Evolutionary conservation across 345 rosid genomes (phyloP), one percentile per base, ranked within the genome.

Genomic region (Eucalyptus microcorys): DNA sequence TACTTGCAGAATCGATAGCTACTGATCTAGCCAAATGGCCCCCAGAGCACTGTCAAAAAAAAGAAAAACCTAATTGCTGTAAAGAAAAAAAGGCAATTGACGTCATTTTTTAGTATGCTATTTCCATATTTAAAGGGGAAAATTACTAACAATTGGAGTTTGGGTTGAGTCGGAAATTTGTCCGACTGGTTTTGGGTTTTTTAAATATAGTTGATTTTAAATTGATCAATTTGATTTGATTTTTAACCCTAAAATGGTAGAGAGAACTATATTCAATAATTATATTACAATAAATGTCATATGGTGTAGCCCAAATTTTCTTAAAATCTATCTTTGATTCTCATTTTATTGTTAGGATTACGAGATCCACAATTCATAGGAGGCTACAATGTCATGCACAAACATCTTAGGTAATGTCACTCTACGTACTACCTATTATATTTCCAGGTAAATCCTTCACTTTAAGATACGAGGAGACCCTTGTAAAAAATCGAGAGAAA

Each of bases 51-150:
- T 16, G 17, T 61, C 6, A 21, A 57, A 57, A 27, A 59, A 5
- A 49, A 5, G 2, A 47, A 3, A 48, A 4, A 12, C 12, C 32
- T 59, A 59, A 59, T 32, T 4, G 13, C 64, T 57, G 12, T 7
- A 57, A 24, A 57, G 24, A 55, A 37, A 37, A 37, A 37, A 37
- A 37, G 4, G 64, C 6, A 1, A 57, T 26, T 2, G 3, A 26
- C 0, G 1, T 26, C 14, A 0, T 8, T 5, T 55, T 55, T 26
- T 2, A 26, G 11, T 57, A 57, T 57, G 11, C 64, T 5, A 1
- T 57, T 57, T 57, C 7, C 66, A 27, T 12, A 26, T 59, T 57
- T 10, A 13, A 57, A 57, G 64, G 30, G 11, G 6, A 57, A 24
- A 10, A 57, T 24, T 24, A 16, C 32, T 30, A 30, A 30, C 0